Conservation (phyloP, 805 yeast species). For the Kluyveromyces siamensis region DNA sequence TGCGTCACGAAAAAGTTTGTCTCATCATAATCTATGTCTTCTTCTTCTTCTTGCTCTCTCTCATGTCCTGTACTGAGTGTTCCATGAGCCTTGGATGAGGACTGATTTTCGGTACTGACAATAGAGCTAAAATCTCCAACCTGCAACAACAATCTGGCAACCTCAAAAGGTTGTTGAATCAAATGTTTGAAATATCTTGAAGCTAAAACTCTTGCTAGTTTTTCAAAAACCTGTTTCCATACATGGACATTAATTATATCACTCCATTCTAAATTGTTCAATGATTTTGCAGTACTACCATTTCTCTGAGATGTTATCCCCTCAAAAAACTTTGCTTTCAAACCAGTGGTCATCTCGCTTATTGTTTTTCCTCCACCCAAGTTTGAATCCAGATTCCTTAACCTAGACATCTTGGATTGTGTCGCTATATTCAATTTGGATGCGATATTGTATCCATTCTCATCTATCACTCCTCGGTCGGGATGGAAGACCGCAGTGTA, state of each 20-base stretch:
- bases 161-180: slow-evolving; percentile 82
- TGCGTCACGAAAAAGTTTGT: slow-evolving; percentile 35
- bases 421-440: slow-evolving; percentile 30
- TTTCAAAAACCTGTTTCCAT: slow-evolving; percentile 46
- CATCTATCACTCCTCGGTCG: slow-evolving; percentile 51
- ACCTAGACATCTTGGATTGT: slow-evolving; percentile 11
- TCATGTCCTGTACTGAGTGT: slow-evolving; percentile 7
- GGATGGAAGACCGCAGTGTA: slow-evolving; percentile 52
- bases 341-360: slow-evolving; percentile 6
- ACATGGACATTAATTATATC: slow-evolving; percentile 57
- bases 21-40: slow-evolving; percentile 28
- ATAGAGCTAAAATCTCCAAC: slow-evolving; percentile 52
- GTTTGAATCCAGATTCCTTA: slow-evolving; percentile 2
- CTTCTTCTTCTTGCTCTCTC: slow-evolving; percentile 4
- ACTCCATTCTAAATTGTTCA: slow-evolving; percentile 46
- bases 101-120: slow-evolving; percentile 3
- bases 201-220: slow-evolving; percentile 51
- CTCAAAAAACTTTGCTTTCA: slow-evolving; percentile 3
- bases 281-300: slow-evolving; percentile 3
- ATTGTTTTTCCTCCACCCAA: slow-evolving; percentile 3
- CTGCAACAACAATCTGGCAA: slow-evolving; percentile 68
- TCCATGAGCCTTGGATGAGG: not conserved
- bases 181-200: slow-evolving; percentile 62
- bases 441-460: slow-evolving; percentile 32
- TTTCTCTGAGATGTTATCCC: slow-evolving; percentile 1